These are phyloP conservation scores for Cyclotella choctawhatcheeana DNA, from an alignment of 108 stramenopile species.

Conservation along the genomic window DNA sequence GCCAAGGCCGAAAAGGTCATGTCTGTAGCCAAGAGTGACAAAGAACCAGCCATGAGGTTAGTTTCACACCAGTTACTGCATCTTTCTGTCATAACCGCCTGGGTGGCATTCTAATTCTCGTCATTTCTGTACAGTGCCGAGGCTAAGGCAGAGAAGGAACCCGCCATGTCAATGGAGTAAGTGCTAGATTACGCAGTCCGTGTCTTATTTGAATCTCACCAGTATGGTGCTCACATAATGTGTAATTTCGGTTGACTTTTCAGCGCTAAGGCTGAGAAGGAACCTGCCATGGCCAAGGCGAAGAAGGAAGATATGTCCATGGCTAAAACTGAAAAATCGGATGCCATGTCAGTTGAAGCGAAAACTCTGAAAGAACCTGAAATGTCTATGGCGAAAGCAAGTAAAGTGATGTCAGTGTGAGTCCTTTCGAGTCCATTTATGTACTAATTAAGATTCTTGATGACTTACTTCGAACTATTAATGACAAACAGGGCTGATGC, in stretches of 20 bases:
- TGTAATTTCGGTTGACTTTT: no score
- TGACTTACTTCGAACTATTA: no score
- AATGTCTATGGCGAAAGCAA: background rate
- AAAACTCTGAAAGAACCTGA: background rate
- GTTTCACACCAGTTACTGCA: no score
- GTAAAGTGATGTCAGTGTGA: background rate
- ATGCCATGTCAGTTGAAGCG: conserved; percentile 6
- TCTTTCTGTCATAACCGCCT: no score
- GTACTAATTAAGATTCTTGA: background rate
- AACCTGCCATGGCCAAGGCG: background rate
- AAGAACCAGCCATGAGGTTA: background rate
- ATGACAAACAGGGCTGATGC: conserved; percentile 1
- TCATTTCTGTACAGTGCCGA: background rate
- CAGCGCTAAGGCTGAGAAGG: background rate
- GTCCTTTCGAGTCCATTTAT: no score
- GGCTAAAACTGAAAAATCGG: background rate
- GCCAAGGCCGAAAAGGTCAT: conserved; percentile 9
- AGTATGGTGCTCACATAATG: no score
- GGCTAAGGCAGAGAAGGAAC: conserved; percentile 12
- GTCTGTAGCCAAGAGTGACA: conserved; percentile 11
- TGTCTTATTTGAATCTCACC: no score
- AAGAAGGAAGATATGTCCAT: conserved; percentile 3
- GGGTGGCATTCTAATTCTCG: background rate
- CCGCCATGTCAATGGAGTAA: background rate
- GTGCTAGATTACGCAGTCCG: background rate